Base-by-base conservation (phyloP, 2,329 filamentous ascomycete genomes). In the Zymoseptoria crescenta region DNA sequence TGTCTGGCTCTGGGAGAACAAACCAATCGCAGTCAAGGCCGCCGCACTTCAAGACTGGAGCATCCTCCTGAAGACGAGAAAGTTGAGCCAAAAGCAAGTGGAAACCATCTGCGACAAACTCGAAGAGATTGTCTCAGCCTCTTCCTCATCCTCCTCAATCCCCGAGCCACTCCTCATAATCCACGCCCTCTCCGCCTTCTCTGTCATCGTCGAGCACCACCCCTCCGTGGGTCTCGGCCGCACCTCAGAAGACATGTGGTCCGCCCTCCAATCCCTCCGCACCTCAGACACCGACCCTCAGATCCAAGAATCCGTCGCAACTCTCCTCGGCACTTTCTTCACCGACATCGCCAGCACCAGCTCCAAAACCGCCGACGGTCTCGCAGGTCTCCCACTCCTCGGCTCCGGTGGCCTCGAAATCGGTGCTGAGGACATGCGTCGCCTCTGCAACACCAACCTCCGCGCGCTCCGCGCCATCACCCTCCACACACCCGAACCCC, bases 31-130 rank as follows among this genome's bases (percentile, higher is more conserved):
- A 0, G 82, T 96, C 27, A 80, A 86, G 54, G 84, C 85, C 60
- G 83, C 93, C 21, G 89, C 87, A 1, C 79, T 96, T 56, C 88
- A 94, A 70, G 84, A 88, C 29, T 96, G 92, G 76, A 83, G 85
- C 1, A 84, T 94, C 55, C 96, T 93, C 73, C 88, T 96, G 59
- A 88, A 94, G 60, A 83, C 81, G 3, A 10, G 51, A n/a, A 78
- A 77, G 1, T 84, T 83, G 60, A 85, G 85, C 60, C 80, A 83
- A 60, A 87, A 87, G 67, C 88, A 96, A 68, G 76, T 89, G 9
- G 78, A 80, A 9, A 81, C 85, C 41, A 79, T 92, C 2, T 69
- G 75, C 55, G 74, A 68, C 56, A 74, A 68, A 56, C 77, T 86
- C 13, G 79, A 75, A 64, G 83, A 77, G 58, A 77, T 83, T 8